Base-by-base conservation (phyloP, 257 asterid genomes). In the Phtheirospermum japonicum region DNA sequence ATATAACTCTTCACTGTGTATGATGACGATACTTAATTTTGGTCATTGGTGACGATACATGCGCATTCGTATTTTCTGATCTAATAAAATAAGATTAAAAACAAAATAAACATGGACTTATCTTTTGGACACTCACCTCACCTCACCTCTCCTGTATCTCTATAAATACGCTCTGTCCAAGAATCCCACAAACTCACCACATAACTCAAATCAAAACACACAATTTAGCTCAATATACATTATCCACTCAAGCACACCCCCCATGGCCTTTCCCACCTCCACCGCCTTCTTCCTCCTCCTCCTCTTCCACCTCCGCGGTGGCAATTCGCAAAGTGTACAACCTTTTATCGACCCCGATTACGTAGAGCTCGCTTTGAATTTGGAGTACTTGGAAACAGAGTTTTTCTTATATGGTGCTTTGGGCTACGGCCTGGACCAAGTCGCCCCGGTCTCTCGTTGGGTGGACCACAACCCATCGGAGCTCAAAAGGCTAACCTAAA, bases 331-430 rank as follows among this genome's bases (percentile, higher is more conserved):
- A 36, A 6, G 52, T n/a, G n/a, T n/a, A n/a, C n/a, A n/a, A n/a
- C n/a, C n/a, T 33, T 54, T 70, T 0, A 81, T 75, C 52, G 28
- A 46, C 10, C 1, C 23, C 1, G 79, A 76, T 61, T 73, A 64
- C 0, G 0, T 84, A 42, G 81, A 77, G 11, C 77, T 84, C 37
- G 70, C 88, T 0, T 42, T 84, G 32, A 84, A 81, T 65, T 45
- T 84, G 12, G 85, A 79, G 79, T 81, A 37, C 64, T 60, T 81
- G 72, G 91, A 80, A 72, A 76, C 85, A 5, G 90, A 83, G 65
- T 81, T 79, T 63, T 81, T 84, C 79, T 61, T 68, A 14, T 75
- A 66, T 61, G 80, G 72, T 23, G 71, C 91, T 11, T 26, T 63
- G 2, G 89, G 86, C 4, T 34, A 11, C 28, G 84, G 86, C 0